Evolutionary conservation across 495 filamentous ascomycete species (phyloP).

Genomic region (Penicillium fimorum): DNA sequence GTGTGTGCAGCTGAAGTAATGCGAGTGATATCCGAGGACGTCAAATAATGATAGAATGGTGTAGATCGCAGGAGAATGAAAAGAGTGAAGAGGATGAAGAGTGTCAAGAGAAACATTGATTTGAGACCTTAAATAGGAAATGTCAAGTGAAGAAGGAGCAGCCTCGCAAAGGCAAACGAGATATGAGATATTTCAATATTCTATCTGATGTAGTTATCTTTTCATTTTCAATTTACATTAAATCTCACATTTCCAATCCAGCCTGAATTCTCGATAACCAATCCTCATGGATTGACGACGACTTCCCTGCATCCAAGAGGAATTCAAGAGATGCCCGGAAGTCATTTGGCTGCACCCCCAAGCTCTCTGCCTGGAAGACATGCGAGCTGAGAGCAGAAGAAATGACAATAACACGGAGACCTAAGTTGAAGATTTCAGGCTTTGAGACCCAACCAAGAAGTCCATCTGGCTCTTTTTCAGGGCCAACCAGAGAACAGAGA

Average conservation of each 20-base stretch:
- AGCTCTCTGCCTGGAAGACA: conserved; percentile 23
- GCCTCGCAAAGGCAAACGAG: not conserved
- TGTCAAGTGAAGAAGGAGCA: not conserved
- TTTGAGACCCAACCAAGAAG: conserved; percentile 72
- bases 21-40: not conserved
- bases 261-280: conserved; percentile 18
- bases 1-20: not conserved
- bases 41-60: not conserved
- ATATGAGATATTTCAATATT: not conserved
- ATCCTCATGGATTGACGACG: conserved; percentile 19
- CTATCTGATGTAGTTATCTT: not conserved
- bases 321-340: not conserved
- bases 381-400: conserved; percentile 46
- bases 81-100: not conserved
- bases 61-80: not conserved
- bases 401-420: conserved; percentile 52
- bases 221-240: not conserved
- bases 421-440: conserved; percentile 67
- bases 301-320: not conserved
- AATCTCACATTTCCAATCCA: conserved; percentile 3
- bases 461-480: conserved; percentile 48
- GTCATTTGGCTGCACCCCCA: not conserved
- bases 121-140: not conserved
- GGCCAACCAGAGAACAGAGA: conserved; percentile 37
- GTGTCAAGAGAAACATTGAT: not conserved